Evolutionary conservation across 495 filamentous ascomycete species (phyloP).

Genomic region (Tuber calosporum): DNA sequence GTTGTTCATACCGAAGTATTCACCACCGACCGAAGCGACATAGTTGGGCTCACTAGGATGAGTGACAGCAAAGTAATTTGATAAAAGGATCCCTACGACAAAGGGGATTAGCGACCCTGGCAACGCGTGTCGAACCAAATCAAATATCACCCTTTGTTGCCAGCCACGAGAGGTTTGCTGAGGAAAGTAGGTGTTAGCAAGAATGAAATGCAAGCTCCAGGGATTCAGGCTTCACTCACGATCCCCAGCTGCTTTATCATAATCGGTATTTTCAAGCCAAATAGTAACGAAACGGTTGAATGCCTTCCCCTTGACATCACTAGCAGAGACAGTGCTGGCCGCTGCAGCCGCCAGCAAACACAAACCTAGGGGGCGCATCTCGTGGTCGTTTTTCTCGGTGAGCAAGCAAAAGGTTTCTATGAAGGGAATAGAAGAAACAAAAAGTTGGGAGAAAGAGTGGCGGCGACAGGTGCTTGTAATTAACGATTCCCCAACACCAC

Average conservation of each 20-base stretch:
- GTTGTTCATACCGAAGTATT: constrained; percentile 63
- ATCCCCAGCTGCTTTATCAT: constrained; percentile 39
- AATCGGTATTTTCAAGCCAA: constrained; percentile 69
- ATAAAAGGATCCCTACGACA: constrained; percentile 50
- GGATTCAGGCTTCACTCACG: constrained; percentile 21
- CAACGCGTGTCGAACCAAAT: neutral
- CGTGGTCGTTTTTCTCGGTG: neutral
- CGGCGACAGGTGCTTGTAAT: neutral
- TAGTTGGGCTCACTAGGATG: constrained; percentile 71
- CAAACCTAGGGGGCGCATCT: neutral
- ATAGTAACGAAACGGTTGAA: constrained; percentile 63
- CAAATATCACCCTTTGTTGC: constrained; percentile 47
- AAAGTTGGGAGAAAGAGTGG: neutral
- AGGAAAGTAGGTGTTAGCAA: constrained; percentile 3
- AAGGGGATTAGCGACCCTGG: neutral
- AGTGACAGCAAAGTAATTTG: constrained; percentile 58
- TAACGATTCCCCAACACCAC: neutral
- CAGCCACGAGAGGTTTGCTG: constrained; percentile 51
- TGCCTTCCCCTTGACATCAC: constrained; percentile 52
- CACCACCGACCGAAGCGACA: constrained; percentile 55
- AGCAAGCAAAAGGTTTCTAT: neutral
- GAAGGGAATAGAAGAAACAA: neutral
- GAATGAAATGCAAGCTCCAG: neutral
- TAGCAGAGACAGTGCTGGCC: neutral
- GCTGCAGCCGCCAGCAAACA: constrained; percentile 39